Percentiles rank a stretch among this genome's conserved stretches.
Evolutionary conservation across 2,329 filamentous ascomycete genomes (phyloP).

Genomic region (Hypoxylon sp.): DNA sequence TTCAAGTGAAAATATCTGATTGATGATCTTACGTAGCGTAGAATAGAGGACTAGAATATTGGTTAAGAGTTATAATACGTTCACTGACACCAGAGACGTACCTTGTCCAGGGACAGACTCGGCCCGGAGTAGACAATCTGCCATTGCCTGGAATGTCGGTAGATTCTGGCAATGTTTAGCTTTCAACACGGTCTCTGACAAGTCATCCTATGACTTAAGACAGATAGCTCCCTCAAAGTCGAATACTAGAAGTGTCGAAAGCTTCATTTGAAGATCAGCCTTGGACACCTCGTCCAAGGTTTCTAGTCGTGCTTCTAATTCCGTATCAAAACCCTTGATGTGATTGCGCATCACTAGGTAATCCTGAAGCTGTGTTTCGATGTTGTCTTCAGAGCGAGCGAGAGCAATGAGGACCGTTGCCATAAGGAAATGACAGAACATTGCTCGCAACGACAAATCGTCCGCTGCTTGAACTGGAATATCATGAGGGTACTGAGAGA

Average conservation of each 20-base stretch:
- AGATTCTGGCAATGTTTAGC: slow-evolving; percentile 61
- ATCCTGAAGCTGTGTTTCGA: slow-evolving; percentile 66
- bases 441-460: slow-evolving; percentile 69
- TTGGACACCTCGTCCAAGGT: slow-evolving; percentile 59
- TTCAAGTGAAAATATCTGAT: slow-evolving; percentile 72
- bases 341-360: slow-evolving; percentile 74
- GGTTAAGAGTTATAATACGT: background rate
- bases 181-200: slow-evolving; percentile 71
- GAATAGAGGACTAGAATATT: slow-evolving; percentile 61
- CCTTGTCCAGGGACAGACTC: slow-evolving; percentile 64
- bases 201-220: slow-evolving; percentile 75
- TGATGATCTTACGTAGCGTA: slow-evolving; percentile 76
- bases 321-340: slow-evolving; percentile 68
- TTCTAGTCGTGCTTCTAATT: slow-evolving; percentile 57
- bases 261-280: slow-evolving; percentile 70
- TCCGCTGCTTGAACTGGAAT: slow-evolving; percentile 56
- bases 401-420: slow-evolving; percentile 65
- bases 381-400: slow-evolving; percentile 64
- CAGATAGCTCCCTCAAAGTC: slow-evolving; percentile 82
- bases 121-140: slow-evolving; percentile 72
- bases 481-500: slow-evolving; percentile 64
- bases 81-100: slow-evolving; percentile 49
- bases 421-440: slow-evolving; percentile 79
- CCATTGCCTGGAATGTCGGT: slow-evolving; percentile 71
- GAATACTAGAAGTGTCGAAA: slow-evolving; percentile 77